These are phyloP conservation scores for Tilletia setariae DNA, from an alignment of 1,284 basidiomycete genomes.

Conservation along the genomic window DNA sequence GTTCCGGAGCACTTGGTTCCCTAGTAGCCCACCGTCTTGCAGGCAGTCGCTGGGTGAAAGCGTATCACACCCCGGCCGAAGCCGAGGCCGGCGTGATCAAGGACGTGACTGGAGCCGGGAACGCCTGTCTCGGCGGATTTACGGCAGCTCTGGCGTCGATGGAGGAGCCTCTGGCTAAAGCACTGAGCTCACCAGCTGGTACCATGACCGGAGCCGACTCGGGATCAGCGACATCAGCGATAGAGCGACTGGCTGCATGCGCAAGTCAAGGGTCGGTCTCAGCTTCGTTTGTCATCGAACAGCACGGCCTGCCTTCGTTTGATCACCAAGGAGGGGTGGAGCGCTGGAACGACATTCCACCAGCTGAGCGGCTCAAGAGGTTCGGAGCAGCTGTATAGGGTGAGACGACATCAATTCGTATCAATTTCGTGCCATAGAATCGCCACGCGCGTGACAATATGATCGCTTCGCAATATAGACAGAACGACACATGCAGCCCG, in stretches of 20 bases:
- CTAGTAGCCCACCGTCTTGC: constrained; percentile 24
- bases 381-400: too few relatives aligned
- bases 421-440: too few relatives aligned
- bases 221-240: neutral
- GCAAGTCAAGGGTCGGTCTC: constrained; percentile 32
- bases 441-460: too few relatives aligned
- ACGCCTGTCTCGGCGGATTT: constrained; percentile 38
- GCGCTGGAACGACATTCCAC: constrained; percentile 30
- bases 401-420: too few relatives aligned
- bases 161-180: neutral
- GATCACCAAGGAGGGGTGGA: constrained; percentile 21
- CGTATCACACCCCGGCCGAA: constrained; percentile 25
- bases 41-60: constrained; percentile 25
- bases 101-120: constrained; percentile 41
- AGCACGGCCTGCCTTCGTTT: constrained; percentile 33
- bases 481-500: too few relatives aligned
- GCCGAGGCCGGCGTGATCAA: constrained; percentile 21
- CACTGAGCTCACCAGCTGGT: neutral
- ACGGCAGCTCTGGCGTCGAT: constrained; percentile 26
- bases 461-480: too few relatives aligned
- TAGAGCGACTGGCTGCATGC: constrained; percentile 17
- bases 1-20: constrained; percentile 35
- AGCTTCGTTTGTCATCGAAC: constrained; percentile 36
- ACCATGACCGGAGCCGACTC: too few relatives aligned
- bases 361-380: constrained; percentile 19